Base-by-base conservation (phyloP, 805 yeast genomes). In the Nakazawaea ernobii region DNA sequence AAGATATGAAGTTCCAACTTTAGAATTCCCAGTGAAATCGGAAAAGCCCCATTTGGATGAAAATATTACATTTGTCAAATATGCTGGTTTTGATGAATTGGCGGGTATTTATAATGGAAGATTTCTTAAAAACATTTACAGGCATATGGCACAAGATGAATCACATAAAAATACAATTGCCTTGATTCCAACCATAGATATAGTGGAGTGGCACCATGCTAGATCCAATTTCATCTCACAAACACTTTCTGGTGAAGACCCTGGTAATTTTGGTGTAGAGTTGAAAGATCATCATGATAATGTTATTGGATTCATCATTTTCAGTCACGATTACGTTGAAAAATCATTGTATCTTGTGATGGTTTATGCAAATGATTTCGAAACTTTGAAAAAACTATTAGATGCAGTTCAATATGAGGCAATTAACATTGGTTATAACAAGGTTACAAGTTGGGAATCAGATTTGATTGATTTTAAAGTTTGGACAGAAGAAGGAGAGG, bases 191-290 rank as follows among this genome's bases (percentile, higher is more conserved):
- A 63, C 63, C 39, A 32, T 60, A 1, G 68, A 63, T 41, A 61
- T 60, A 11, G 68, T 59, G 45, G 66, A 67, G 32, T 75, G 79
- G 79, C 73, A 70, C 52, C 66, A 68, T 47, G 65, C 64, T 26
- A 61, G 73, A 43, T 60, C 68, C 26, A 56, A 53, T 4, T 48
- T 60, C 33, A 39, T 55, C 14, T 52, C 52, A 2, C 20, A 32
- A 2, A 32, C 42, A 5, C 10, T 54, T 5, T 38, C 41, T 8
- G 37, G 48, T 2, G 45, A 50, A 15, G 41, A 40, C 1, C 36
- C 49, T 11, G 46, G 35, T 1, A 33, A 43, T 35, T 43, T 43
- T 33, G 48, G 48, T 2, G 42, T 30, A 4, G 38, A 40, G 43
- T 49, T 57, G 20, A 49, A 49, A 3, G 60, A 62, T 42, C 54